A percentile compares a stretch with the other conserved stretches of the same genome.
These are phyloP conservation scores for Cytospora schulzeri DNA, from an alignment of 2,329 filamentous ascomycete species.

Conservation along the genomic window DNA sequence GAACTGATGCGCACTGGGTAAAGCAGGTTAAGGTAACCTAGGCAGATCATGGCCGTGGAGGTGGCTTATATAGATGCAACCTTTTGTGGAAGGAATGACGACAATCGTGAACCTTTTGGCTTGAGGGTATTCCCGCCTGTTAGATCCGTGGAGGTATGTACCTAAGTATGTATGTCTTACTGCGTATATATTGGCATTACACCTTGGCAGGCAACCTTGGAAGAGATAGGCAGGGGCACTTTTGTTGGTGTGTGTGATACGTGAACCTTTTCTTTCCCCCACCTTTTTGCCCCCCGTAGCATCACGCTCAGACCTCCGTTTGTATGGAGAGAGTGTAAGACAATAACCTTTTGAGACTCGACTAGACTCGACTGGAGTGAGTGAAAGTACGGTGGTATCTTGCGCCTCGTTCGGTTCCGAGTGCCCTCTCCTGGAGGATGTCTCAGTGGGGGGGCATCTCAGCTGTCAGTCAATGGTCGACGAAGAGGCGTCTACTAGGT, in stretches of 20 bases:
- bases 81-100: neutral
- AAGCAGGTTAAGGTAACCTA: neutral
- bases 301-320: neutral
- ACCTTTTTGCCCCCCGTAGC: neutral
- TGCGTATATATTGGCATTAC: neutral
- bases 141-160: neutral
- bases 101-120: neutral
- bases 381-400: no score
- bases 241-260: neutral
- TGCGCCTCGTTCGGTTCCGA: neutral
- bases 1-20: neutral
- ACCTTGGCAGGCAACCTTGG: neutral
- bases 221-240: no score
- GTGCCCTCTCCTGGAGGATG: neutral
- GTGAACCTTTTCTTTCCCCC: neutral
- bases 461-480: slow-evolving; percentile 1
- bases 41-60: neutral
- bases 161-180: neutral
- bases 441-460: neutral
- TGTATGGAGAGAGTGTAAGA: neutral
- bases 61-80: neutral
- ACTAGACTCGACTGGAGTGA: no score
- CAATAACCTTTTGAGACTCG: neutral
- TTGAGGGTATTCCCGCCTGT: neutral
- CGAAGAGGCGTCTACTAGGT: neutral